Evolutionary conservation across 345 rosid species (phyloP).

Genomic region (Brassica juncea): DNA sequence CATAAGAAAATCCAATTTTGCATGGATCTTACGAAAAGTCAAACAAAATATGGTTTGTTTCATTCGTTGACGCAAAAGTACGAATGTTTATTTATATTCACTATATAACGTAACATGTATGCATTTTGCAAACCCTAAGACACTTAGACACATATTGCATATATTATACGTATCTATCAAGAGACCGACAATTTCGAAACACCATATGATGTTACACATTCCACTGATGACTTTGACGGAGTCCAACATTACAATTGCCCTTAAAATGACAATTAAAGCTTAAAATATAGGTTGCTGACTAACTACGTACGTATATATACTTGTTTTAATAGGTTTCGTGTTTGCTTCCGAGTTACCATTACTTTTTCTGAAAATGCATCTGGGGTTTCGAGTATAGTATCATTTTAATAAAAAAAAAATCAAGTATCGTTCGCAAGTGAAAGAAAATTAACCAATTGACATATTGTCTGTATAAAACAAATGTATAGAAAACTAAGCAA

Average conservation of each 20-base stretch:
- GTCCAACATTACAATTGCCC: conserved; percentile 27
- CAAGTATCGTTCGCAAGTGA: neutral
- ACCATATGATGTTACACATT: conserved; percentile 13
- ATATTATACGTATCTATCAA: neutral
- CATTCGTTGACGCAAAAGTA: conserved; percentile 17
- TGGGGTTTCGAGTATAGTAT: neutral
- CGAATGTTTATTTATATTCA: conserved; percentile 9
- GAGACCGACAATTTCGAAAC: conserved; percentile 28
- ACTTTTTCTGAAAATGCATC: neutral
- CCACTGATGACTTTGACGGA: conserved; percentile 32
- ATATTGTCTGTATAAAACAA: neutral
- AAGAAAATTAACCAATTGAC: neutral
- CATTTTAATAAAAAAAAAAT: neutral
- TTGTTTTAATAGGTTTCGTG: neutral
- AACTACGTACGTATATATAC: neutral
- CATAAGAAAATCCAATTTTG: conserved; percentile 15
- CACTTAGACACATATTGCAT: neutral
- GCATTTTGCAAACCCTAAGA: neutral
- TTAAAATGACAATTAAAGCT: conserved; percentile 15
- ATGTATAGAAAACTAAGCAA: neutral
- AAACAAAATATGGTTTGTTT: neutral
- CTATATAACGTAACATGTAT: neutral
- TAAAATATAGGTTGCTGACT: neutral
- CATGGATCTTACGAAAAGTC: conserved; percentile 9
- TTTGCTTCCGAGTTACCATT: neutral